These are phyloP conservation scores for Sporisorium graminicola DNA, from an alignment of 1,284 basidiomycete genomes.

Conservation along the genomic window DNA sequence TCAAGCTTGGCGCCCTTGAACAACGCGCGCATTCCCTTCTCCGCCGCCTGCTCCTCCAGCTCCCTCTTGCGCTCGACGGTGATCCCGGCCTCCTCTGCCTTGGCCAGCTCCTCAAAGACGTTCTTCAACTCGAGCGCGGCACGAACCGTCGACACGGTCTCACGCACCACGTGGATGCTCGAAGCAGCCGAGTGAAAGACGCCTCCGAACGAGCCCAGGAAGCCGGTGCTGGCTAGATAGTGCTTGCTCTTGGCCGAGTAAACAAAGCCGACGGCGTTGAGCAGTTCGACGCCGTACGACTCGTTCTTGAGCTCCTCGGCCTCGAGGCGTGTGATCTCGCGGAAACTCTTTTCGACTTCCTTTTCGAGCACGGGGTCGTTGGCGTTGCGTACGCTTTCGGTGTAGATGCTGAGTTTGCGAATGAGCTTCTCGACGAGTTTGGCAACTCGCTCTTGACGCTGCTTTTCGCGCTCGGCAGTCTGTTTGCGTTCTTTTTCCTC, in stretches of 20 bases:
- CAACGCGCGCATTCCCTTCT: slow-evolving; percentile 75
- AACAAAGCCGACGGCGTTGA: slow-evolving; percentile 90
- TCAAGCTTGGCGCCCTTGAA: slow-evolving; percentile 87
- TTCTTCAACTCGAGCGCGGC: slow-evolving; percentile 77
- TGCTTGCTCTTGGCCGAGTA: slow-evolving; percentile 75
- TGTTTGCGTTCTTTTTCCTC: slow-evolving; percentile 76
- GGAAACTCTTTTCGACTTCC: slow-evolving; percentile 62
- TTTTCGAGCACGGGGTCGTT: slow-evolving; percentile 79
- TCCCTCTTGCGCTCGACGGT: slow-evolving; percentile 86
- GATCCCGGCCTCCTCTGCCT: slow-evolving; percentile 84
- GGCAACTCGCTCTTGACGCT: slow-evolving; percentile 81
- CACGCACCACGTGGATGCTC: slow-evolving; percentile 63
- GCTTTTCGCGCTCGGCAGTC: slow-evolving; percentile 84
- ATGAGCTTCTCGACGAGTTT: slow-evolving; percentile 86
- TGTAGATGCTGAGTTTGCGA: slow-evolving; percentile 90
- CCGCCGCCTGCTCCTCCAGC: slow-evolving; percentile 94
- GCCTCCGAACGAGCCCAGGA: slow-evolving; percentile 57
- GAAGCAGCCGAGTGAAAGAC: slow-evolving; percentile 60
- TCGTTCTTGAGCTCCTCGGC: slow-evolving; percentile 76
- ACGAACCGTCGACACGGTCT: slow-evolving; percentile 65
- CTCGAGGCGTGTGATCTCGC: slow-evolving; percentile 66
- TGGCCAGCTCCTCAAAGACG: slow-evolving; percentile 89
- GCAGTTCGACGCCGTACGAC: slow-evolving; percentile 88
- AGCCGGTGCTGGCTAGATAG: slow-evolving; percentile 62
- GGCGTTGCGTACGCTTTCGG: slow-evolving; percentile 83